Base-by-base conservation (phyloP, 257 asterid genomes). In the Coffea canephora region DNA sequence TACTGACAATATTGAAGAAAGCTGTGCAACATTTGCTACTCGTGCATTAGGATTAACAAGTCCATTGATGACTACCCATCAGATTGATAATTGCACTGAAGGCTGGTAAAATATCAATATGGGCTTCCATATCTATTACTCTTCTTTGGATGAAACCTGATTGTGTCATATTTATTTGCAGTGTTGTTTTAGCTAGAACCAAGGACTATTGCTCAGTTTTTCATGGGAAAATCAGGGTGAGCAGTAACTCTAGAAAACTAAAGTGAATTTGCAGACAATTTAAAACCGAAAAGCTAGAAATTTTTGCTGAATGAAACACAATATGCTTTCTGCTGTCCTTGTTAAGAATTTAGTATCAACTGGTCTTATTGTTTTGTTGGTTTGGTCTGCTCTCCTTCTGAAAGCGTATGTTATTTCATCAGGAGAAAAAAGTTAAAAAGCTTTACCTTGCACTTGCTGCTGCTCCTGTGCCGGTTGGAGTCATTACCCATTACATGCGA, bases 21-120 rank as follows among this genome's bases (percentile, higher is more conserved):
- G 89, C 77, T 95, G 99, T 89, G 98, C 92, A 49, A 95, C 97
- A 80, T 95, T 95, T 91, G 89, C 97, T 55, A 82, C 97, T 83
- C 95, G 90, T 82, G 98, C 98, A 81, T 87, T 95, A 77, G 97
- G 91, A 82, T 87, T 95, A 61, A 69, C 88, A 45, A 73, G 75
- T 83, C 94, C 98, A 36, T 82, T 95, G 88, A 89, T 71, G 85
- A 93, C 99, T 54, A 95, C 99, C 77, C 99, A 95, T 88, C 99
- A 95, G 93, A 95, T 95, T 82, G 99, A 95, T 90, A 95, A 95
- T 80, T 95, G 98, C 86, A 85, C 95, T 0, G 99, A 93, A 81
- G 98, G 98, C 83, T 95, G 99, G 99, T 95, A 89, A 69, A 80
- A n/a, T 73, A 45, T 73, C 6, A 6, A 36, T 49, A 21, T 70